Conservation (phyloP, 345 rosid species). For the Excoecaria cochinchinensis region DNA sequence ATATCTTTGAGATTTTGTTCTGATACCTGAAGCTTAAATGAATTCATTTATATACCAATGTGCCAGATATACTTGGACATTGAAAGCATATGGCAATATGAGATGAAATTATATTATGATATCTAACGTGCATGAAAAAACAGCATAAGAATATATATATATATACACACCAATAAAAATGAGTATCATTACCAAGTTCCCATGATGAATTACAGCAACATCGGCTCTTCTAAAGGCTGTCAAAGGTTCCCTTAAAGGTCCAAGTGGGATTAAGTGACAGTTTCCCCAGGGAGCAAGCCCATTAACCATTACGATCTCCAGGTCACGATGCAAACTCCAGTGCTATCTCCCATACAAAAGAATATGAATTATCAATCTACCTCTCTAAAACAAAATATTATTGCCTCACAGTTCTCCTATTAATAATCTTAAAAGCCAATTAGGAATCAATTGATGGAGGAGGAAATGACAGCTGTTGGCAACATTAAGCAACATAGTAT, state of each 20-base stretch:
- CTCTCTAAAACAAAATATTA: neutral
- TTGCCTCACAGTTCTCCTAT: neutral
- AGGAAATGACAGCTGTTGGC: neutral
- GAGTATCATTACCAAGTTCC: constrained; percentile 49
- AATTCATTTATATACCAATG: neutral
- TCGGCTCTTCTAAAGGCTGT: constrained; percentile 60
- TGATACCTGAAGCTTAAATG: constrained; percentile 42
- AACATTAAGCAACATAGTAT: neutral
- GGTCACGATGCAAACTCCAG: constrained; percentile 70
- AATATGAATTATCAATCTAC: constrained; percentile 17
- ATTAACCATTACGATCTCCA: constrained; percentile 84
- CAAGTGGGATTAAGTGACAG: constrained; percentile 56
- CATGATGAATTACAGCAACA: constrained; percentile 63
- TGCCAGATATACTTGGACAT: neutral
- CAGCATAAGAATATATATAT: neutral
- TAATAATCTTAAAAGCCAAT: neutral
- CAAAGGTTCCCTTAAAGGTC: constrained; percentile 84
- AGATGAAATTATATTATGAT: neutral
- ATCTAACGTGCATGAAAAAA: neutral
- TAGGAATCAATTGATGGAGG: constrained; percentile 1
- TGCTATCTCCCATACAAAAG: constrained; percentile 53
- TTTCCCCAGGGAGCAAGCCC: constrained; percentile 83
- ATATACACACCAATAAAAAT: neutral
- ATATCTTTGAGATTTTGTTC: constrained; percentile 44
- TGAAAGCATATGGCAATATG: neutral